A percentile compares a stretch with the other conserved stretches of the same genome.
Evolutionary conservation across 371 early-diverging fungal species (phyloP).

Genomic region (Encephalitozoon hellem): DNA sequence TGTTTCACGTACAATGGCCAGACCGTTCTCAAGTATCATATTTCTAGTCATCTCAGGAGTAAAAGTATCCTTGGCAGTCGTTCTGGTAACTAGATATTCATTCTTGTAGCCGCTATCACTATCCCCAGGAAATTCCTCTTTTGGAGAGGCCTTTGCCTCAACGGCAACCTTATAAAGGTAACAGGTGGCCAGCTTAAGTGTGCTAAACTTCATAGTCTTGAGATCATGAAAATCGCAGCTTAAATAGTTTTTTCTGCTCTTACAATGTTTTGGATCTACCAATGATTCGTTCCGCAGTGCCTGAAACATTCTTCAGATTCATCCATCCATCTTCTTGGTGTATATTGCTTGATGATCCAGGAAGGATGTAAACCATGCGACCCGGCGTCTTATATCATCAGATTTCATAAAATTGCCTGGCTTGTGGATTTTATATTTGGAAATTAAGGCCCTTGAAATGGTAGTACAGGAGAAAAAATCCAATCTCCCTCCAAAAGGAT

Average conservation of each 20-base stretch:
- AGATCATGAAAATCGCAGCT: not conserved
- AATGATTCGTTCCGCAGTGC: not conserved
- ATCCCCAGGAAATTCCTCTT: not conserved
- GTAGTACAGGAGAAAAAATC: constrained; percentile 15
- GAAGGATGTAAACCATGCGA: not conserved
- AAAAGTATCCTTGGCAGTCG: not conserved
- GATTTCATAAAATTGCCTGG: not conserved
- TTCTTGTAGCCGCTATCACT: not conserved
- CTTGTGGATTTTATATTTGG: not conserved
- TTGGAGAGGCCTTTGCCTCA: not conserved
- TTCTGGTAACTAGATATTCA: not conserved
- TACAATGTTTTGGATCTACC: constrained; percentile 6
- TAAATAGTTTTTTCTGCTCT: constrained; percentile 7
- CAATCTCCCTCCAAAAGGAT: constrained; percentile 29
- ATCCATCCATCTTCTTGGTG: not conserved
- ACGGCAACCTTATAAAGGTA: not conserved
- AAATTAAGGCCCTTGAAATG: constrained; percentile 19
- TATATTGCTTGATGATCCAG: not conserved
- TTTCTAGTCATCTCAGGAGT: not conserved
- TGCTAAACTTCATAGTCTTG: constrained; percentile 2
- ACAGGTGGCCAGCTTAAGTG: not conserved
- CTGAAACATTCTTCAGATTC: not conserved
- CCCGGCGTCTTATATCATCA: not conserved
- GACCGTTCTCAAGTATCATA: not conserved
- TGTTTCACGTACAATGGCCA: not conserved